Conservation (phyloP, 768 basidiomycete species). For the Filobasidium floriforme region DNA sequence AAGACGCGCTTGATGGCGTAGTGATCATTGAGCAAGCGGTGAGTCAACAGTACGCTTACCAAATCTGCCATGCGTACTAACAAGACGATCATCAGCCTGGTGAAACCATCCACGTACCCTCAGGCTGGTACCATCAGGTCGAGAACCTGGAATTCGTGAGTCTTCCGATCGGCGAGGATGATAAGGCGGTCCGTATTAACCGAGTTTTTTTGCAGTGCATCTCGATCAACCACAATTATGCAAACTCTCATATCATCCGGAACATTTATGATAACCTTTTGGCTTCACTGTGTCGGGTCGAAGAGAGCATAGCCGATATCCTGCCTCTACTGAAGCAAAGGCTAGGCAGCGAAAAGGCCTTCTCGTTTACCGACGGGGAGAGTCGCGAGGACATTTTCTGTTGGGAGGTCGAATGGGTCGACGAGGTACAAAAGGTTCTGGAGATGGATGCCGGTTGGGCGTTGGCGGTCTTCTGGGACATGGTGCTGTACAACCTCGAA, state of each 20-base stretch:
- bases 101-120: slow-evolving; percentile 44
- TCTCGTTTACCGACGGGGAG: neutral
- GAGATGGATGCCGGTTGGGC: slow-evolving; percentile 42
- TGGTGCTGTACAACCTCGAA: slow-evolving; percentile 29
- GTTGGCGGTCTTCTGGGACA: slow-evolving; percentile 38
- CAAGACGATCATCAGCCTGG: slow-evolving; percentile 28
- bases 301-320: slow-evolving; percentile 37
- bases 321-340: slow-evolving; percentile 31
- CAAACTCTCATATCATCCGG: slow-evolving; percentile 33
- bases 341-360: slow-evolving; percentile 18
- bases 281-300: slow-evolving; percentile 38
- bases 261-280: slow-evolving; percentile 42
- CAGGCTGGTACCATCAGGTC: slow-evolving; percentile 45
- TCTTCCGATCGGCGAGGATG: neutral
- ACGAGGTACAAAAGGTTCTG: slow-evolving; percentile 38
- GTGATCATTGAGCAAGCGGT: slow-evolving; percentile 34
- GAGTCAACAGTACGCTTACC: neutral
- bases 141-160: slow-evolving; percentile 40
- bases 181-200: neutral
- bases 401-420: slow-evolving; percentile 41
- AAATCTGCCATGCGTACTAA: neutral
- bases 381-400: neutral
- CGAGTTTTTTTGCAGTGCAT: slow-evolving; percentile 32
- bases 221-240: slow-evolving; percentile 46
- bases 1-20: slow-evolving; percentile 18